Evolutionary conservation across 2,329 filamentous ascomycete genomes (phyloP).

Genomic region (Huntiella decipiens): DNA sequence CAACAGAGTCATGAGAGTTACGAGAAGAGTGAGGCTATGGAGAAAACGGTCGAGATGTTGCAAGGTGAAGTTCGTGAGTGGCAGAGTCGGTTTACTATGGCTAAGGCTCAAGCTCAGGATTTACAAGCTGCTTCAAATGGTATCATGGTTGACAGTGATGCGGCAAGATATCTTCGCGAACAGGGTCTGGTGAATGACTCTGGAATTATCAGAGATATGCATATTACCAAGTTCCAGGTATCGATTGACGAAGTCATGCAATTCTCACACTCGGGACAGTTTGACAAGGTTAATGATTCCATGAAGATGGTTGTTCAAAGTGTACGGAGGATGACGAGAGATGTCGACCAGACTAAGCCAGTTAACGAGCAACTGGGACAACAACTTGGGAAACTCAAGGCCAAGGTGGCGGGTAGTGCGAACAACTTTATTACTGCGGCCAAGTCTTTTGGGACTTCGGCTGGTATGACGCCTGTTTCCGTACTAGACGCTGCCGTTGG

Average conservation of each 20-base stretch:
- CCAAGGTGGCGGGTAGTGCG: slow-evolving; percentile 73
- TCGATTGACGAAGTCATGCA: slow-evolving; percentile 79
- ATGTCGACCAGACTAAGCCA: slow-evolving; percentile 43
- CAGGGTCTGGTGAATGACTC: slow-evolving; percentile 48
- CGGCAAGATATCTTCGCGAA: slow-evolving; percentile 46
- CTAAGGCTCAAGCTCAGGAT: slow-evolving; percentile 71
- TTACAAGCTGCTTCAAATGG: slow-evolving; percentile 67
- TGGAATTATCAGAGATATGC: slow-evolving; percentile 73
- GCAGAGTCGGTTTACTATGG: slow-evolving; percentile 73
- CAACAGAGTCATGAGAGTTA: slow-evolving; percentile 59
- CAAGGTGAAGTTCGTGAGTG: slow-evolving; percentile 75
- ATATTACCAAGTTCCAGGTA: slow-evolving; percentile 89
- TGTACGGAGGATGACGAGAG: slow-evolving; percentile 69
- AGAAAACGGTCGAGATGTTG: slow-evolving; percentile 53
- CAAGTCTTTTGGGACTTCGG: slow-evolving; percentile 71
- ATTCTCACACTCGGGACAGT: slow-evolving; percentile 52
- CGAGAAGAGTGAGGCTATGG: slow-evolving; percentile 65
- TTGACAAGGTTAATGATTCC: slow-evolving; percentile 57
- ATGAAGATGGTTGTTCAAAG: slow-evolving; percentile 74
- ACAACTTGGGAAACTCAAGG: slow-evolving; percentile 52
- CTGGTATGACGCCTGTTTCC: slow-evolving; percentile 79
- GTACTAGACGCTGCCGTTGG: slow-evolving; percentile 83
- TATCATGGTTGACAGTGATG: slow-evolving; percentile 48
- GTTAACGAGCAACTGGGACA: slow-evolving; percentile 35
- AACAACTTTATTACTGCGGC: slow-evolving; percentile 91